Evolutionary conservation across 208 protist species (phyloP).

Genomic region (Crithidia mellificae): DNA sequence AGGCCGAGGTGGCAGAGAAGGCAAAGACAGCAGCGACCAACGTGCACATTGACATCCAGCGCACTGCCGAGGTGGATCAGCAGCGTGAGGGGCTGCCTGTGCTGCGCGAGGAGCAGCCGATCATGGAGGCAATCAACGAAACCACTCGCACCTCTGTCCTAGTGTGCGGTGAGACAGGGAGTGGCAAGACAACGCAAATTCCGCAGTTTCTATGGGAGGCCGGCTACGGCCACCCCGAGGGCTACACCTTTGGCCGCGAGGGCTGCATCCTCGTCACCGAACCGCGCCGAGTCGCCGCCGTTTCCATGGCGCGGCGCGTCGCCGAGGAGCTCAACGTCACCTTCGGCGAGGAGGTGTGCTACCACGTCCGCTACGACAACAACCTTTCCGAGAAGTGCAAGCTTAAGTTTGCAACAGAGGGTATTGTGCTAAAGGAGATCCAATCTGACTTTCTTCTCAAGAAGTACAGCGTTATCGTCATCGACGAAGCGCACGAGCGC

Average conservation of each 20-base stretch:
- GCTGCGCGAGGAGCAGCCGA: constrained; percentile 87
- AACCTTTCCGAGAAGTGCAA: constrained; percentile 89
- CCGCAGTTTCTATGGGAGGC: constrained; percentile 93
- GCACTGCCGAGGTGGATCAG: constrained; percentile 57
- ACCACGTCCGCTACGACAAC: constrained; percentile 98
- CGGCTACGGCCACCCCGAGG: constrained; percentile 82
- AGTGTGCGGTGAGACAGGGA: constrained; percentile 98
- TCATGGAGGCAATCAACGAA: constrained; percentile 88
- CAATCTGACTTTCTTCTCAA: constrained; percentile 94
- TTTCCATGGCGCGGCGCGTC: constrained; percentile 98
- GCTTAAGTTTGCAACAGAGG: constrained; percentile 99
- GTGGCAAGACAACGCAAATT: constrained; percentile 97
- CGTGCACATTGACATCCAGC: constrained; percentile 65
- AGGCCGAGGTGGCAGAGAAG: constrained; percentile 42
- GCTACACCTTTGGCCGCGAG: constrained; percentile 71
- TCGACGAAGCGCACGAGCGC: constrained; percentile 99
- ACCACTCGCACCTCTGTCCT: constrained; percentile 82
- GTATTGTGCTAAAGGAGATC: constrained; percentile 98
- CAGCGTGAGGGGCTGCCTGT: constrained; percentile 79
- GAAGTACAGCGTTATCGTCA: constrained; percentile 97
- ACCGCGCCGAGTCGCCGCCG: constrained; percentile 99
- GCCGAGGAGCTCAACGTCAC: constrained; percentile 93
- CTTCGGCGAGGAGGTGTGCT: constrained; percentile 94
- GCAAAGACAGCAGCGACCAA: constrained; percentile 49
- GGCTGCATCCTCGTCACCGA: constrained; percentile 96